Conservation (phyloP, 306 rosid species). For the Cucurbita moschata region DNA sequence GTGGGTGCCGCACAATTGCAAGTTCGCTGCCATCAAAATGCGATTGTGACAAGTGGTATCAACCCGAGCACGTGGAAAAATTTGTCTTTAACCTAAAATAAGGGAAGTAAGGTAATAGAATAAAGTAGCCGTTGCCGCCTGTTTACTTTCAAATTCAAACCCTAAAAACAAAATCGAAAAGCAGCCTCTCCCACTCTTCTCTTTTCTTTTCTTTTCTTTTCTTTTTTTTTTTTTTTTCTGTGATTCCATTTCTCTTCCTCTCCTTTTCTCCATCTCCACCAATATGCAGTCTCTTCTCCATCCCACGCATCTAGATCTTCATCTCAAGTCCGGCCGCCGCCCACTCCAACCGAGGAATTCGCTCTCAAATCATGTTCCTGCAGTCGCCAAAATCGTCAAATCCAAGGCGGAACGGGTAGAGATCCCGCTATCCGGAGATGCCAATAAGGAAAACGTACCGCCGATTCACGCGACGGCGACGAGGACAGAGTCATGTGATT, state of each 20-base stretch:
- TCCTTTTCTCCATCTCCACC: background rate
- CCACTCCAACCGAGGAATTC: slow-evolving; percentile 64
- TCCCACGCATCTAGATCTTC: slow-evolving; percentile 22
- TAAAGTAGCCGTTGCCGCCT: slow-evolving; percentile 83
- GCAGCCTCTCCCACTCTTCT: background rate
- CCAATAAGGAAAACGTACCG: slow-evolving; percentile 43
- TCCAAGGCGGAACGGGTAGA: slow-evolving; percentile 17
- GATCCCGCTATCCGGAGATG: slow-evolving; percentile 11
- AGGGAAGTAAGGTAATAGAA: background rate
- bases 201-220: background rate
- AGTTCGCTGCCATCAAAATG: no score
- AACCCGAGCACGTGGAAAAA: background rate
- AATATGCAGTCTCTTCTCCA: slow-evolving; percentile 23
- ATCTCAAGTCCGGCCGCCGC: slow-evolving; percentile 47
- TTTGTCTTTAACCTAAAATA: background rate
- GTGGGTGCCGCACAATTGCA: no score
- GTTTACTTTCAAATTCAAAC: slow-evolving; percentile 58
- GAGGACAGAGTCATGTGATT: slow-evolving; percentile 24
- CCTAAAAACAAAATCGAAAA: background rate
- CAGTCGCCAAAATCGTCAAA: slow-evolving; percentile 11
- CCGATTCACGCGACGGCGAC: background rate
- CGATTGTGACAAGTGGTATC: no score
- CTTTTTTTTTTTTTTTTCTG: background rate
- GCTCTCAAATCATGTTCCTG: slow-evolving; percentile 17
- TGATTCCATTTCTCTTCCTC: background rate